Evolutionary conservation across 805 yeast species (phyloP), one percentile per base, ranked within the genome.

Genomic region (Nematodospora valgi): DNA sequence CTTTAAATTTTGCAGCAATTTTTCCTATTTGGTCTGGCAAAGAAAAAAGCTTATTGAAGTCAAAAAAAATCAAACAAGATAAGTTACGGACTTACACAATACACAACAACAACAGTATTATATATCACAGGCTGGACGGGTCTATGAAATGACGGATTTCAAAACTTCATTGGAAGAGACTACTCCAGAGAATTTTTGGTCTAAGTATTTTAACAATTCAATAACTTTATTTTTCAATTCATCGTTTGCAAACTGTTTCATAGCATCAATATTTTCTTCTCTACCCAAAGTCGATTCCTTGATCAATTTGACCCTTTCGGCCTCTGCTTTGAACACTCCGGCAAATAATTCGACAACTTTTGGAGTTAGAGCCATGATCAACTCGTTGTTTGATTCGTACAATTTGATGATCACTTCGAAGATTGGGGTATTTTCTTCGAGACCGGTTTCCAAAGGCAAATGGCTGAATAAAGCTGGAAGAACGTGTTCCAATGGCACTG

Each of bases 381-480:
- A 56, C 28, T 71, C 70, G 57, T 81, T 73, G 46, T 77, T 74
- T 39, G 72, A 59, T 54, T 78, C 80, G 70, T 83, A 86, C 48
- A 91, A 71, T 52, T 76, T 73, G 55, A 84, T 68, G 38, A 93
- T 72, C 46, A 89, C 69, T 50, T 83, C 79, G 62, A 87, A 84
- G 44, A 93, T 82, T 35, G 98, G 97, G 20, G 80, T 76, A 65
- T 93, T 87, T 65, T 93, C 98, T 67, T 91, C 98, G 45, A 74
- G 82, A 2, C 89, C 97, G 35, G 88, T 79, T 54, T 80, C 76
- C 54, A 93, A 74, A 34, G 98, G 98, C 54, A 93, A 73, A 51
- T 84, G 91, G 33, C 72, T 64, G 43, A 89, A 66, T 52, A 93
- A 70, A 32, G 95, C 94, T 15, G 84, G 67, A 27, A 91, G 76